These are phyloP conservation scores for Didymella keratinophila DNA, from an alignment of 2,329 filamentous ascomycete genomes.

Conservation along the genomic window DNA sequence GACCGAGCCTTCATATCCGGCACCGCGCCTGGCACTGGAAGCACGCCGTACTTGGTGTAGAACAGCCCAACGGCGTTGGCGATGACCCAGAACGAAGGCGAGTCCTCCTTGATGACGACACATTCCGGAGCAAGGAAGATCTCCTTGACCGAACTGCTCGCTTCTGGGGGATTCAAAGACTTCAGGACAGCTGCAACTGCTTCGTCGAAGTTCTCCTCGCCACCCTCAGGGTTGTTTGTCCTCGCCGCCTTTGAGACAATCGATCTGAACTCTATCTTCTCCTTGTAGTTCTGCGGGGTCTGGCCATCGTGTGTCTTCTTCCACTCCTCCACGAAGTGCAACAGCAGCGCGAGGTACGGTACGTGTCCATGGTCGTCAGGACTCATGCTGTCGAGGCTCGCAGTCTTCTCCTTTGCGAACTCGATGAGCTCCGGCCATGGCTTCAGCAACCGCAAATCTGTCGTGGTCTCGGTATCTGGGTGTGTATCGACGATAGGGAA, in stretches of 20 bases:
- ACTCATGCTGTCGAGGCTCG: constrained; percentile 72
- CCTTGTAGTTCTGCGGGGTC: constrained; percentile 76
- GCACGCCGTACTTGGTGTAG: constrained; percentile 72
- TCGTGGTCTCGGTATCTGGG: constrained; percentile 83
- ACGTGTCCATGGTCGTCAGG: constrained; percentile 90
- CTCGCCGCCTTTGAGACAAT: constrained; percentile 73
- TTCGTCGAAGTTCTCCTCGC: constrained; percentile 97
- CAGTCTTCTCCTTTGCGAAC: constrained; percentile 72
- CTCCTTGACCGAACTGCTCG: constrained; percentile 75
- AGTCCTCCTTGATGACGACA: constrained; percentile 54
- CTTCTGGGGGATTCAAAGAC: constrained; percentile 73
- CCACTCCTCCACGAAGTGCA: constrained; percentile 86
- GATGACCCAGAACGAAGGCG: constrained; percentile 86
- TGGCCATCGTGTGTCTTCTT: constrained; percentile 72
- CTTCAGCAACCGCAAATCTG: constrained; percentile 81
- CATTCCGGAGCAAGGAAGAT: constrained; percentile 77
- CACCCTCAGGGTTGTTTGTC: constrained; percentile 78
- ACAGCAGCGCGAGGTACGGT: constrained; percentile 82
- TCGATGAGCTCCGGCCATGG: constrained; percentile 84
- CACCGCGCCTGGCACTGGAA: constrained; percentile 85
- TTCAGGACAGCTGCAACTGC: constrained; percentile 87
- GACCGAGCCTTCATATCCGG: constrained; percentile 99
- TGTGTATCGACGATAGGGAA: constrained; percentile 97
- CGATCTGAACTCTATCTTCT: constrained; percentile 84
- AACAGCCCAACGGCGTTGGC: constrained; percentile 81